Percentiles rank a stretch among this genome's conserved stretches.
Evolutionary conservation across 106 monocot species (phyloP).

Genomic region (Dendrobium huoshanense): DNA sequence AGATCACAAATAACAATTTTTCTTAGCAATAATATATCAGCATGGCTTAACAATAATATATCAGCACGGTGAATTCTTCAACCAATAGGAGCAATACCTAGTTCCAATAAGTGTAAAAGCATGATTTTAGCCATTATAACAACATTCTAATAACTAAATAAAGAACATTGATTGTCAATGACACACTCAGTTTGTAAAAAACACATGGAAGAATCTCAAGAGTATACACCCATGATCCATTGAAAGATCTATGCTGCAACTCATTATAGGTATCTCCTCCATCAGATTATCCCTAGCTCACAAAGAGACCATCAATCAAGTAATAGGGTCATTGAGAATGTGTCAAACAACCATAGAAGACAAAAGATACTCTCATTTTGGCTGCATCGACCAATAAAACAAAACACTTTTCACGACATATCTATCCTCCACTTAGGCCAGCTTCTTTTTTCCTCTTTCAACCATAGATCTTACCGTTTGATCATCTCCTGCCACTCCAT

Average conservation of each 20-base stretch:
- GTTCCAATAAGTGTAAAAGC: neutral
- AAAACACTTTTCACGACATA: neutral
- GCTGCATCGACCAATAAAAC: neutral
- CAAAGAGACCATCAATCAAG: neutral
- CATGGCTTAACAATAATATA: neutral
- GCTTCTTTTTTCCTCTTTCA: neutral
- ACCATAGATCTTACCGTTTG: no score
- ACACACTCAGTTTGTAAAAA: neutral
- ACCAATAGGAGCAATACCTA: neutral
- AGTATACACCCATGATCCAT: neutral
- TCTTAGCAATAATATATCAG: neutral
- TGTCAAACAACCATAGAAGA: no score
- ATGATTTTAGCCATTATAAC: neutral
- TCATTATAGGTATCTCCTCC: neutral
- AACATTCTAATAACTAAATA: neutral
- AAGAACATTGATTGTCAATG: neutral
- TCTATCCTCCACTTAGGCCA: neutral
- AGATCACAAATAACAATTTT: slow-evolving; percentile 3
- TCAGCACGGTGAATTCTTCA: neutral
- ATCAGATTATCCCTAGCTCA: neutral
- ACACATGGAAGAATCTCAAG: neutral
- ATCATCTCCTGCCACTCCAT: no score
- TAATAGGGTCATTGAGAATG: neutral
- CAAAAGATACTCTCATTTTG: neutral
- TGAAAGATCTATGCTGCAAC: neutral